phyloP scores from a whole-genome alignment of 2,329 filamentous ascomycete genomes.

The Ambrosiella xylebori region DNA sequence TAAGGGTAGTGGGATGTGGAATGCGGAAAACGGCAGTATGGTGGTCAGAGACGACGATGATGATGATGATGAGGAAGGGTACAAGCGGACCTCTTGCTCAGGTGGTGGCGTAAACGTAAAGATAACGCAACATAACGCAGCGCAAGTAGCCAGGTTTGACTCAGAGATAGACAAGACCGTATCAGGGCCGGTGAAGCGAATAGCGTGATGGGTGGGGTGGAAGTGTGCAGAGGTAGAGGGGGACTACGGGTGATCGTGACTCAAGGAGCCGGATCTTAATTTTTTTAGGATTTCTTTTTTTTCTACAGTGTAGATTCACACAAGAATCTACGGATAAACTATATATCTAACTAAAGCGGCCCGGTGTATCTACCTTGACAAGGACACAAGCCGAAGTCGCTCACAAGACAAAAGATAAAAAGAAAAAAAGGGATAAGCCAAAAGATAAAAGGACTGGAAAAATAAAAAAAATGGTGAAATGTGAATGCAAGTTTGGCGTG shows the following conservation, averaged over 20 bases:
- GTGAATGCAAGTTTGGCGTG: neutral
- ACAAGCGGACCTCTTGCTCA: neutral
- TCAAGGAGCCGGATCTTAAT: neutral
- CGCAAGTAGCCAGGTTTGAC: neutral
- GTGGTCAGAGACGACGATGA: neutral
- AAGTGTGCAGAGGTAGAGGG: neutral
- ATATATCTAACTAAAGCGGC: neutral
- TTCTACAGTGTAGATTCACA: neutral
- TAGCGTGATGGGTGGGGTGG: neutral
- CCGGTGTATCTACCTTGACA: neutral
- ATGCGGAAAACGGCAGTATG: neutral
- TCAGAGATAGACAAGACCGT: neutral
- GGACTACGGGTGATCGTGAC: neutral
- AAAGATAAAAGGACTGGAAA: neutral
- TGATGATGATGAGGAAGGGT: neutral
- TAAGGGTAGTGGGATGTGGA: neutral
- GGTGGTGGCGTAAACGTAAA: neutral
- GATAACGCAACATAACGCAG: neutral
- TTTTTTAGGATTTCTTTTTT: neutral
- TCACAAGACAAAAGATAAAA: neutral
- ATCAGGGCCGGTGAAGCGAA: neutral
- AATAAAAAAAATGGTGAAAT: neutral
- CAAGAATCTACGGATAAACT: neutral
- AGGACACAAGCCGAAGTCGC: neutral
- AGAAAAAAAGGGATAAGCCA: neutral